Evolutionary conservation across 2,329 filamentous ascomycete species (phyloP).

Genomic region (Aspergillus novofumigatus): DNA sequence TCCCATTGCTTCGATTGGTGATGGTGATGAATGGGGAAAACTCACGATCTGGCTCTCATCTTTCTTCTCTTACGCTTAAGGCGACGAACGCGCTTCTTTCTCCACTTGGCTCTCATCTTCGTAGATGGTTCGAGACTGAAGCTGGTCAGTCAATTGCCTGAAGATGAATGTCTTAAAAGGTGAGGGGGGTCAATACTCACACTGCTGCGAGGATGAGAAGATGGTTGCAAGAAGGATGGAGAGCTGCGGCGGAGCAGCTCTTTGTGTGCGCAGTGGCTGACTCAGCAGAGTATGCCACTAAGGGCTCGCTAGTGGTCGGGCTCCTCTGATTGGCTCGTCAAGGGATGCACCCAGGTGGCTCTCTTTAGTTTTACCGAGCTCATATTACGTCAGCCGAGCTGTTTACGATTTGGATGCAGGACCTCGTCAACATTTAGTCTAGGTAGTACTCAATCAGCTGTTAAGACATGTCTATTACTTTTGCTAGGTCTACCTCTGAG

Average conservation of each 20-base stretch:
- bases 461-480: background rate
- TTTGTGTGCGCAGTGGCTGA: conserved; percentile 41
- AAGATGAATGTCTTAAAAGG: conserved; percentile 1
- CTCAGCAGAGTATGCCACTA: conserved; percentile 30
- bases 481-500: background rate
- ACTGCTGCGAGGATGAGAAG: conserved; percentile 44
- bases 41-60: conserved; percentile 96
- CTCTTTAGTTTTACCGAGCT: conserved; percentile 20
- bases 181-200: conserved; percentile 28
- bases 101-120: conserved; percentile 94
- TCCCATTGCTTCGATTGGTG: background rate
- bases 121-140: conserved; percentile 34
- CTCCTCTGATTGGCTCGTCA: conserved; percentile 13
- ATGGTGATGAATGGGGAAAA: conserved; percentile 16
- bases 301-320: conserved; percentile 24
- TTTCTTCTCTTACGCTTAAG: conserved; percentile 99
- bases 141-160: conserved; percentile 15
- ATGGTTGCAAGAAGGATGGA: conserved; percentile 40
- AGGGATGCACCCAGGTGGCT: background rate
- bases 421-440: background rate
- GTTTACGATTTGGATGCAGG: too few species aligned
- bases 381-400: conserved; percentile 10
- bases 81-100: conserved; percentile 99
- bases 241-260: conserved; percentile 28
- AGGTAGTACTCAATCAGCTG: background rate